Percentiles rank a stretch among this genome's conserved stretches.
Conservation (phyloP, 1,284 basidiomycete species). For the Cryptococcus floricola region DNA sequence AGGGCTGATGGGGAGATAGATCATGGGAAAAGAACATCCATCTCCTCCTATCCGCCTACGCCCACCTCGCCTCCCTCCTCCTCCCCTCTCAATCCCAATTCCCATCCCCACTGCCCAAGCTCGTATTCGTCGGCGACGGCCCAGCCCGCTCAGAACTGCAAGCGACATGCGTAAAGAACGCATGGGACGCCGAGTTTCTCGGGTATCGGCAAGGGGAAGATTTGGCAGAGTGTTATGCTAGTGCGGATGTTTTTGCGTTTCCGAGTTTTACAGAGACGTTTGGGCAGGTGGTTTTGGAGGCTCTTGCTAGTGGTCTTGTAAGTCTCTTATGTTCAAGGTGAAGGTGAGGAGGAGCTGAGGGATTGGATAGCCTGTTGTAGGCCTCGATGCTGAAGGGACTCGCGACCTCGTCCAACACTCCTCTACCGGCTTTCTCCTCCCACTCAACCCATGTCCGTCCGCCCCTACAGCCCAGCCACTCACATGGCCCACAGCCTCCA, state of each 20-base stretch:
- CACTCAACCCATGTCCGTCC: constrained; percentile 26
- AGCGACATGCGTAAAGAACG: constrained; percentile 48
- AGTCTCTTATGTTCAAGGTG: constrained; percentile 6
- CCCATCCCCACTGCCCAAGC: constrained; percentile 46
- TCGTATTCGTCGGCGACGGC: constrained; percentile 58
- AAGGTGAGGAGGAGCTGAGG: background rate
- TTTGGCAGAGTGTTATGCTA: constrained; percentile 53
- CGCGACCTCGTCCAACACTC: constrained; percentile 55
- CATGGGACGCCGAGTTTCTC: constrained; percentile 54
- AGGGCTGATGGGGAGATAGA: constrained; percentile 13
- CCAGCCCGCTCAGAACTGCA: constrained; percentile 54
- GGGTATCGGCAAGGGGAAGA: constrained; percentile 52
- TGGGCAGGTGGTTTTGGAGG: constrained; percentile 58
- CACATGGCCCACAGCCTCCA: constrained; percentile 42
- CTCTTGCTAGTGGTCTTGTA: constrained; percentile 54
- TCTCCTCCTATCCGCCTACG: constrained; percentile 55
- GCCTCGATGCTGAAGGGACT: constrained; percentile 58
- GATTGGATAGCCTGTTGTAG: constrained; percentile 52
- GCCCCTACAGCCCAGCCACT: background rate
- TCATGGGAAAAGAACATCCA: constrained; percentile 60
- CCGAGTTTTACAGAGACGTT: constrained; percentile 58
- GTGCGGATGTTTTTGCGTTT: constrained; percentile 57
- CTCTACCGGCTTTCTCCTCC: constrained; percentile 51
- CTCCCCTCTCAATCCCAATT: constrained; percentile 9
- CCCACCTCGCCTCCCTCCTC: constrained; percentile 34